A percentile compares a stretch with the other conserved stretches of the same genome.
Evolutionary conservation across 2,329 filamentous ascomycete genomes (phyloP).

Genomic region (Ceratocystis variospora): DNA sequence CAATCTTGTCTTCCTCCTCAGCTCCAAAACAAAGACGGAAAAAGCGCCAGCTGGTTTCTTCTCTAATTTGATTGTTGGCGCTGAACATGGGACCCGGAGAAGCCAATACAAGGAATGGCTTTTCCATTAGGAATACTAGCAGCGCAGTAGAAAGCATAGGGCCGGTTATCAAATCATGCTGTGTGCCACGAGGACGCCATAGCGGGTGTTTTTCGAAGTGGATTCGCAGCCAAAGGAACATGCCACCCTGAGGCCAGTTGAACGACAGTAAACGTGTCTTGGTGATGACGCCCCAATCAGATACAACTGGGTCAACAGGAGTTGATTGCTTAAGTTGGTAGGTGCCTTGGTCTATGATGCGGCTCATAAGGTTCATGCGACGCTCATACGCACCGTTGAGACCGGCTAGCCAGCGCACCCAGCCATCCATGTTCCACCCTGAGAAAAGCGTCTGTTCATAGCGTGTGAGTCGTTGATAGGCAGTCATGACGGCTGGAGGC

Average conservation of each 20-base stretch:
- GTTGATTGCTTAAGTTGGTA: constrained; percentile 50
- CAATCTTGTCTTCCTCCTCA: constrained; percentile 57
- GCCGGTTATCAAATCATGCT: constrained; percentile 36
- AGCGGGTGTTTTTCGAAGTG: constrained; percentile 63
- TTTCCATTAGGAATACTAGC: constrained; percentile 55
- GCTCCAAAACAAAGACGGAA: constrained; percentile 76
- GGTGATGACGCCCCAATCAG: constrained; percentile 62
- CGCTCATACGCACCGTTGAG: constrained; percentile 72
- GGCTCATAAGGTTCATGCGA: constrained; percentile 70
- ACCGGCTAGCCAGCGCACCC: constrained; percentile 82
- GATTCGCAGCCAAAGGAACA: constrained; percentile 78
- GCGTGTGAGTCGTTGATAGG: constrained; percentile 32
- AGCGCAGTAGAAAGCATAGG: constrained; percentile 49
- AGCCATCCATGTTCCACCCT: constrained; percentile 70
- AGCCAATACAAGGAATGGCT: constrained; percentile 56
- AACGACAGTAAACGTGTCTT: constrained; percentile 65
- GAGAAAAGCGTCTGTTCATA: constrained; percentile 35
- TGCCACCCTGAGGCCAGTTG: constrained; percentile 68
- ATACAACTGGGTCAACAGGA: constrained; percentile 30
- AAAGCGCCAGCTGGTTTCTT: constrained; percentile 53
- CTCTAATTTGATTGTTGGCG: constrained; percentile 45
- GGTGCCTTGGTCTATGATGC: constrained; percentile 53
- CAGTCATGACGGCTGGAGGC: constrained; percentile 31
- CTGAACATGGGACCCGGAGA: constrained; percentile 62
- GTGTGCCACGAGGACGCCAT: constrained; percentile 28